phyloP scores from a whole-genome alignment of 192 early-diverging fungal species.

The Entophlyctis helioformis region DNA sequence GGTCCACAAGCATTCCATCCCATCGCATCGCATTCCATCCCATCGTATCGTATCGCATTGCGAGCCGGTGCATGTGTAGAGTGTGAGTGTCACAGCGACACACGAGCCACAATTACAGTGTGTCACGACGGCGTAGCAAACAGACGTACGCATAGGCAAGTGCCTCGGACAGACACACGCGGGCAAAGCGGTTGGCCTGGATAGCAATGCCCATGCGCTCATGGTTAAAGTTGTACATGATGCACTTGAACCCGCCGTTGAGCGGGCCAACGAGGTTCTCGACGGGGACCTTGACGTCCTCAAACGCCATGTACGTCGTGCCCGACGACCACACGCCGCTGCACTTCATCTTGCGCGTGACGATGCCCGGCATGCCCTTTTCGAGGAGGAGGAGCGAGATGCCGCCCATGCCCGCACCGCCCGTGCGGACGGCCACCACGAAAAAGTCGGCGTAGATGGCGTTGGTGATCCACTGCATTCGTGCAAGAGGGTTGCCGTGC shows the following conservation, averaged over 20 bases:
- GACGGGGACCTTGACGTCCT: constrained; percentile 63
- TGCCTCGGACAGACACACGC: constrained; percentile 68
- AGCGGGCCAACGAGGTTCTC: constrained; percentile 64
- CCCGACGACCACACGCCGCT: constrained; percentile 64
- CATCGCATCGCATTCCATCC: too few relatives aligned
- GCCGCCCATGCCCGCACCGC: constrained; percentile 56
- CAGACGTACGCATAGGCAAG: constrained; percentile 73
- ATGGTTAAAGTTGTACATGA: constrained; percentile 35
- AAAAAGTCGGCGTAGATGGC: constrained; percentile 71
- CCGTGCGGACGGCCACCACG: constrained; percentile 62
- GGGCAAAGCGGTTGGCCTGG: constrained; percentile 62
- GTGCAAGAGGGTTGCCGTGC: too few relatives aligned
- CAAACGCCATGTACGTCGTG: constrained; percentile 55
- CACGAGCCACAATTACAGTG: constrained; percentile 9
- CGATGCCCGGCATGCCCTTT: constrained; percentile 44
- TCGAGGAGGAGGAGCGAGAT: constrained; percentile 60
- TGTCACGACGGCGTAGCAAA: constrained; percentile 11
- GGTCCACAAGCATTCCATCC: too few relatives aligned
- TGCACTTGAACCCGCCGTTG: constrained; percentile 64
- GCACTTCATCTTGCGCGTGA: constrained; percentile 61
- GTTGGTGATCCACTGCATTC: constrained; percentile 57
- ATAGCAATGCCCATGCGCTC: constrained; percentile 55
- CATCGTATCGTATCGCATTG: too few relatives aligned
- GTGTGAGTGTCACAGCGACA: too few relatives aligned
- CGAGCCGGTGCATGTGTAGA: too few relatives aligned